Evolutionary conservation across 2,329 filamentous ascomycete species (phyloP).

Genomic region (Colletotrichum orbiculare): DNA sequence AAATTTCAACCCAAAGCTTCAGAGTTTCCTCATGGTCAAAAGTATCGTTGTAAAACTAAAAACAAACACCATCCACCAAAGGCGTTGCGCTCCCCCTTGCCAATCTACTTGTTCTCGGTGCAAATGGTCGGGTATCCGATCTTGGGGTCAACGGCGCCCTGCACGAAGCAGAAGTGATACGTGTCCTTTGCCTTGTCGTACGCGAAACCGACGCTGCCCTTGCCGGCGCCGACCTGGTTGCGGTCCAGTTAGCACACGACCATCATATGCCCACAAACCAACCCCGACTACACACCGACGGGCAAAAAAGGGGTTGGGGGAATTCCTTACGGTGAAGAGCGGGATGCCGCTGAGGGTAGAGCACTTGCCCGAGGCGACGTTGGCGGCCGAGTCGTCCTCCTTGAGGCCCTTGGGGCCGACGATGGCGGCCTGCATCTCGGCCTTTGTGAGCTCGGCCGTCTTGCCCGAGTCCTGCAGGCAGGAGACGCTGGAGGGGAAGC

Average conservation of each 20-base stretch:
- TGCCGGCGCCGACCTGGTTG: slow-evolving; percentile 1
- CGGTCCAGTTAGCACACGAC: not conserved
- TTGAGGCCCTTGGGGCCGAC: slow-evolving; percentile 12
- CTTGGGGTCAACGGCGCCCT: slow-evolving; percentile 2
- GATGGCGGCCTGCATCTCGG: slow-evolving; percentile 13
- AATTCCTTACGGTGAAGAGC: slow-evolving; percentile 8
- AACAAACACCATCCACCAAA: not conserved
- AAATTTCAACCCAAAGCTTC: no score
- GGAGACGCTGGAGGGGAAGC: slow-evolving; percentile 11
- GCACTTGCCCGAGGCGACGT: slow-evolving; percentile 15
- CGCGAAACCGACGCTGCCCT: slow-evolving; percentile 12
- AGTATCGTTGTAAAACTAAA: no score
- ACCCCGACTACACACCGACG: not conserved
- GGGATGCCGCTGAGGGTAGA: slow-evolving; percentile 11
- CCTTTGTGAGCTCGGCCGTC: slow-evolving; percentile 1
- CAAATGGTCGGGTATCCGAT: slow-evolving; percentile 9
- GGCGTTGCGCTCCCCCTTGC: not conserved
- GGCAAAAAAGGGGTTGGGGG: no score
- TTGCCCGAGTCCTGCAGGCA: slow-evolving; percentile 10
- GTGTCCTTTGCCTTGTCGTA: slow-evolving; percentile 17
- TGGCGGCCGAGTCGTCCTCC: slow-evolving; percentile 12
- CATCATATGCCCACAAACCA: not conserved
- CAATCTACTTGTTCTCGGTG: not conserved
- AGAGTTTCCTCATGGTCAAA: no score
- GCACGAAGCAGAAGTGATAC: slow-evolving; percentile 17